Percentiles rank a stretch among this genome's conserved stretches.
These are phyloP conservation scores for Trichophyton benhamiae DNA, from an alignment of 2,329 filamentous ascomycete species.

Conservation along the genomic window DNA sequence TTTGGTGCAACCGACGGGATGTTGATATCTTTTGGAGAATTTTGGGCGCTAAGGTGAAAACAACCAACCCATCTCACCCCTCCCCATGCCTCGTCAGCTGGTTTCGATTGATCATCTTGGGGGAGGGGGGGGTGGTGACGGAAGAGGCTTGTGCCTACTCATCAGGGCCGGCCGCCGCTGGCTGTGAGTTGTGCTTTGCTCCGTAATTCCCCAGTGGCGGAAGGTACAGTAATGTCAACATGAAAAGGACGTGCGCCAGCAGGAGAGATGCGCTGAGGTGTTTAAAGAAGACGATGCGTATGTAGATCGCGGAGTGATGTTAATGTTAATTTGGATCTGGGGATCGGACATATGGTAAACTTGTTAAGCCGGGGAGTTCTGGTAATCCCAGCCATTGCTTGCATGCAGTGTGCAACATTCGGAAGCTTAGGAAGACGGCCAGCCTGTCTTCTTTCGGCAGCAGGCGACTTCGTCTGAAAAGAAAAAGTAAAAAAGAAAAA, in stretches of 20 bases:
- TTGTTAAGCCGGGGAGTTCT: not conserved
- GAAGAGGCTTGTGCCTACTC: no score
- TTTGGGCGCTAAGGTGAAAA: not conserved
- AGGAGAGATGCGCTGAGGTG: not conserved
- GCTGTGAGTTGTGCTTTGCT: not conserved
- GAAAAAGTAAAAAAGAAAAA: not conserved
- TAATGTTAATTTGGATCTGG: not conserved
- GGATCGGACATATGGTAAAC: no score
- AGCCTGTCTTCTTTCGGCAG: not conserved
- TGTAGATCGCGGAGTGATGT: not conserved
- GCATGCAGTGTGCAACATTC: slow-evolving; percentile 1
- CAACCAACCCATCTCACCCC: not conserved
- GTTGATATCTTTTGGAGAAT: not conserved
- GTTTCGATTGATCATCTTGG: not conserved
- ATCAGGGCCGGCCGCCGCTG: no score
- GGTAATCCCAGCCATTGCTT: not conserved
- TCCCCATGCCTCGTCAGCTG: not conserved
- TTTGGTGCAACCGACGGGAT: not conserved
- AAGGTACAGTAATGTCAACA: not conserved
- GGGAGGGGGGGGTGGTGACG: no score
- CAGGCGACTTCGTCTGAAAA: not conserved
- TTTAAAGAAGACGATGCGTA: not conserved
- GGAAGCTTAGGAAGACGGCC: not conserved
- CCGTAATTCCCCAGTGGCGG: not conserved
- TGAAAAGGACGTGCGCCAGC: not conserved